phyloP scores from a whole-genome alignment of 1,284 basidiomycete species.

The Naganishia cerealis region DNA sequence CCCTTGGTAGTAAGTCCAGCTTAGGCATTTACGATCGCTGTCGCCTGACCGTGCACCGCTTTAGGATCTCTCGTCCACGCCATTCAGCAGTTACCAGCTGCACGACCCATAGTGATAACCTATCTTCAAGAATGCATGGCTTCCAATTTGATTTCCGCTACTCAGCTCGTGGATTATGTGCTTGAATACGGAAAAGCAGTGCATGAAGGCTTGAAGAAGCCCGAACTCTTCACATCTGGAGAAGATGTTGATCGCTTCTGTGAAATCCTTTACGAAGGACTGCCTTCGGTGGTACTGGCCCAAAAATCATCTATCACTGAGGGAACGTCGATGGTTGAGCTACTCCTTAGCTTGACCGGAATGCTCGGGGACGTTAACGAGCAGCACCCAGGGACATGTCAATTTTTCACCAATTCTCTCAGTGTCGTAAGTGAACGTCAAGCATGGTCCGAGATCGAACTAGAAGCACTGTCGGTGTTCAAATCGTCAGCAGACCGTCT shows the following conservation, averaged over 20 bases:
- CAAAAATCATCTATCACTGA: too few relatives aligned
- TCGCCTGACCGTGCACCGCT: not conserved
- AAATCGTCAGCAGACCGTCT: not conserved
- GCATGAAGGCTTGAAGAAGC: not conserved
- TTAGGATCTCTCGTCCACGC: slow-evolving; percentile 6
- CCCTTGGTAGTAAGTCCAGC: not conserved
- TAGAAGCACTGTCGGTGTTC: not conserved
- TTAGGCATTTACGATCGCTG: not conserved
- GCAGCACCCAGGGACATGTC: slow-evolving; percentile 1
- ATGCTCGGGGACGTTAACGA: slow-evolving; percentile 11
- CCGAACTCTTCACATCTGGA: not conserved
- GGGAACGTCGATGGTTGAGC: not conserved
- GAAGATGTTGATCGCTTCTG: slow-evolving; percentile 14
- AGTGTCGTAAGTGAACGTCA: not conserved
- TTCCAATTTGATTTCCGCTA: not conserved
- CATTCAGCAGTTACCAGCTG: not conserved
- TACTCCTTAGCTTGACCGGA: not conserved
- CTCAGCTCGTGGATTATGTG: slow-evolving; percentile 1
- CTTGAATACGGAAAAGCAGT: not conserved
- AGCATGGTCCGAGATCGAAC: not conserved
- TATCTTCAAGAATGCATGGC: slow-evolving; percentile 22
- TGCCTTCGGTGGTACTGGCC: not conserved
- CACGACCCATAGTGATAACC: slow-evolving; percentile 7
- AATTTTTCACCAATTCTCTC: slow-evolving; percentile 9
- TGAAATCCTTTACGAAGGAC: not conserved